Evolutionary conservation across 2,329 filamentous ascomycete species (phyloP), one percentile per base, ranked within the genome.

Genomic region (Exophiala calicioides): DNA sequence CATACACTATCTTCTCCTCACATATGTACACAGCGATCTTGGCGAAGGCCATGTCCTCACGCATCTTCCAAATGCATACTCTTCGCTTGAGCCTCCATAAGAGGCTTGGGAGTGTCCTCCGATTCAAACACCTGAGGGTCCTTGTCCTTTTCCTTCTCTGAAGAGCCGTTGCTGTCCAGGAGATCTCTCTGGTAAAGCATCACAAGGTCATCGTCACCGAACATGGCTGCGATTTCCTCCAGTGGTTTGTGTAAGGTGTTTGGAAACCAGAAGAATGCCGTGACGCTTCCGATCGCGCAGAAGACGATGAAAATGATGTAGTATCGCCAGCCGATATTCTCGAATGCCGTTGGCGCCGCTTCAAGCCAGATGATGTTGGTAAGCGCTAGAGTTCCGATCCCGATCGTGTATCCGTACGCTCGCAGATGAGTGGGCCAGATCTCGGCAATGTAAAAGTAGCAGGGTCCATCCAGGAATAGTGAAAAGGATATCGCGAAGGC

Each of bases 351-450:
- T 1, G 56, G 49, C 3, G 53, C 50, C 8, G 46, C 33, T 38
- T 53, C 34, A 13, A 54, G 15, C 27, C 56, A 51, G 15, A 55
- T 30, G n/a, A 56, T 46, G 9, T 44, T 55, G 8, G 34, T 45
- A 10, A n/a, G 50, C 33, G 15, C 48, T 54, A 18, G 50, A 39
- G 5, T 42, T 50, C 12, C 37, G 35, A 60, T 50, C 10, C 45
- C 46, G n/a, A 55, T 37, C 1, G 50, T 43, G 18, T 52, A 40
- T 1, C 58, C 58, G 31, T 59, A 39, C 3, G 52, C 47, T 3
- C 58, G 52, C 16, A 59, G 33, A 9, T 53, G 49, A 4, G 42
- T 58, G 4, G 58, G 58, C 35, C 58, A 58, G 44, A 61, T 56
- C 37, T 61, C 58, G 3, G 46, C 41, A 5, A 47, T 31, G 29